A percentile compares a stretch with the other conserved stretches of the same genome.
Evolutionary conservation across 192 early-diverging fungal genomes (phyloP).

Genomic region (Mortierella claussenii): DNA sequence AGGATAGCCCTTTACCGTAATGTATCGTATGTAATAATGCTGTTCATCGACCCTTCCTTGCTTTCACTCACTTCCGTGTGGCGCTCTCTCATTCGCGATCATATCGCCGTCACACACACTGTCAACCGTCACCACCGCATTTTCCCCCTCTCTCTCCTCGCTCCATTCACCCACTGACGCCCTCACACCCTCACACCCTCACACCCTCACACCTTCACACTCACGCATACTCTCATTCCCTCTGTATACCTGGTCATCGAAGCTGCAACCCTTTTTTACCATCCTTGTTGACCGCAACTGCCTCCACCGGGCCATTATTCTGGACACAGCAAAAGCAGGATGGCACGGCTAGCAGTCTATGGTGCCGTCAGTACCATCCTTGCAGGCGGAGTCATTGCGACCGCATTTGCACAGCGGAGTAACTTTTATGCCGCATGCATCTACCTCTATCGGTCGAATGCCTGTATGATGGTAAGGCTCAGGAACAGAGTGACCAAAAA

Average conservation of each 20-base stretch:
- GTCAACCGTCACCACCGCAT: too few relatives aligned
- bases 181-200: neutral
- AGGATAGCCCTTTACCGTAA: neutral
- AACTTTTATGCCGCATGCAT: constrained; percentile 95
- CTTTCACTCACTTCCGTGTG: neutral
- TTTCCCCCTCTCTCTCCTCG: neutral
- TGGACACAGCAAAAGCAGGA: too few relatives aligned
- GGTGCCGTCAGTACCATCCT: constrained; percentile 74
- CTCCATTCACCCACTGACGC: neutral
- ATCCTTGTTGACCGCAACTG: too few relatives aligned
- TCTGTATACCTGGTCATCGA: too few relatives aligned
- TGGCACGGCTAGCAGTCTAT: constrained; percentile 76
- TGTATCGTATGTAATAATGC: neutral
- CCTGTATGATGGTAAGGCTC: constrained; percentile 83
- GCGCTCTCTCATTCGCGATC: constrained; percentile 11
- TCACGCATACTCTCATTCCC: neutral
- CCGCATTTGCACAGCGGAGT: constrained; percentile 72
- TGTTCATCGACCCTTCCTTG: neutral
- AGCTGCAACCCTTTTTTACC: too few relatives aligned
- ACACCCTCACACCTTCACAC: neutral
- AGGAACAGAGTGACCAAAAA: too few relatives aligned
- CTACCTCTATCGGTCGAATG: constrained; percentile 87
- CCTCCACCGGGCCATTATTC: too few relatives aligned
- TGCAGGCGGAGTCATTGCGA: constrained; percentile 68
- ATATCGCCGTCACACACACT: neutral